These are phyloP conservation scores for Tilletia indica DNA, from an alignment of 1,284 basidiomycete genomes.

Conservation along the genomic window DNA sequence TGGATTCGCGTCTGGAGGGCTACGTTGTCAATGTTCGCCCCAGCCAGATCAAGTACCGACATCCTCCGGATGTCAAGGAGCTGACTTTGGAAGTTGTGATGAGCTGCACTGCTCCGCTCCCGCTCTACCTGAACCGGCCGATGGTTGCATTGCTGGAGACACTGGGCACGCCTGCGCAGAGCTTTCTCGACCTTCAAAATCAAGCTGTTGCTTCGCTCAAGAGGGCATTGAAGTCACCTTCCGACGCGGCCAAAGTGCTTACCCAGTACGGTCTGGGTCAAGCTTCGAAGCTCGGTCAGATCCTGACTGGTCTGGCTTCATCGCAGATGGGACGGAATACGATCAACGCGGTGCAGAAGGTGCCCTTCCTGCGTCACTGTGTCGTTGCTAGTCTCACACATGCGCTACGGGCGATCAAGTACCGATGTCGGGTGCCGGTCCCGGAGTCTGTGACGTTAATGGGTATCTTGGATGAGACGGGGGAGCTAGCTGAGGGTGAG, in stretches of 20 bases:
- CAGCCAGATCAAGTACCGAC: conserved; percentile 71
- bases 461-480: conserved; percentile 65
- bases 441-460: conserved; percentile 68
- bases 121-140: conserved; percentile 58
- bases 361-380: conserved; percentile 65
- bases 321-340: conserved; percentile 61
- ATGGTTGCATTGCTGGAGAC: conserved; percentile 70
- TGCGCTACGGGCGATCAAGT: conserved; percentile 69
- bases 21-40: conserved; percentile 65
- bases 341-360: conserved; percentile 58
- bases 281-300: conserved; percentile 61
- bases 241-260: conserved; percentile 61
- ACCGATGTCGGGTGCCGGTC: conserved; percentile 68
- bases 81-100: conserved; percentile 70
- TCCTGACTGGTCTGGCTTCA: conserved; percentile 62
- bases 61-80: conserved; percentile 58
- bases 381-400: conserved; percentile 64
- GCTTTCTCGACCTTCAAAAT: conserved; percentile 65
- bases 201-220: conserved; percentile 59
- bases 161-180: conserved; percentile 63
- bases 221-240: conserved; percentile 64
- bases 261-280: conserved; percentile 62
- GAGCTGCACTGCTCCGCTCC: conserved; percentile 64
- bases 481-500: conserved; percentile 26
- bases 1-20: conserved; percentile 63